phyloP scores from a whole-genome alignment of 164 flowering plant genomes.

The Houttuynia cordata region DNA sequence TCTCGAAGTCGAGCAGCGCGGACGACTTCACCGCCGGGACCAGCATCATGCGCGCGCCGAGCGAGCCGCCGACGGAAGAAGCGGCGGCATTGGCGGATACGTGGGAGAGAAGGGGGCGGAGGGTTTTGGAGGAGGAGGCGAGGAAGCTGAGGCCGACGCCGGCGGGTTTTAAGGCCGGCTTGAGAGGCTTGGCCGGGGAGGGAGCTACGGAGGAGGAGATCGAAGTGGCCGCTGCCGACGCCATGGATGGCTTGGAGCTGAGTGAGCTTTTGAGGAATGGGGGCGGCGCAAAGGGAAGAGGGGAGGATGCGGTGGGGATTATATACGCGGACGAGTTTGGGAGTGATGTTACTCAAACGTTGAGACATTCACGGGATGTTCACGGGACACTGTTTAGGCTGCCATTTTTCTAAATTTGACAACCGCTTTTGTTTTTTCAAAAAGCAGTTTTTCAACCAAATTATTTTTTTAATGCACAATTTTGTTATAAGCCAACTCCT shows the following conservation, averaged over 20 bases:
- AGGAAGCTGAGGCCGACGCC: neutral
- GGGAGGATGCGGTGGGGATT: too few relatives aligned
- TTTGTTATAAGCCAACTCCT: too few relatives aligned
- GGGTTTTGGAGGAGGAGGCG: conserved; percentile 5
- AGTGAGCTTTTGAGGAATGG: neutral
- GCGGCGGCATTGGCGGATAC: neutral
- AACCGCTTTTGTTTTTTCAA: too few relatives aligned
- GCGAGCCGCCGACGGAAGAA: conserved; percentile 65
- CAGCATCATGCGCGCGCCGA: conserved; percentile 78
- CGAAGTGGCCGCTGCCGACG: conserved; percentile 7
- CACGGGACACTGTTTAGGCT: too few relatives aligned
- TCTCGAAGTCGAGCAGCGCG: conserved; percentile 46
- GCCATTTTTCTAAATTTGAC: too few relatives aligned
- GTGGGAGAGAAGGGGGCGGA: conserved; percentile 4
- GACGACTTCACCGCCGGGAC: neutral
- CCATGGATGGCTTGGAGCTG: neutral
- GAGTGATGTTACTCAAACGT: too few relatives aligned
- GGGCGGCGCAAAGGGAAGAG: neutral
- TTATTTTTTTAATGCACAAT: too few relatives aligned
- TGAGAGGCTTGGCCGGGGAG: conserved; percentile 3
- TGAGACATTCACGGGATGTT: too few relatives aligned
- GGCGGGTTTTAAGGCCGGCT: neutral
- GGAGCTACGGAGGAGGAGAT: conserved; percentile 2
- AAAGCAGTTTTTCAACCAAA: too few relatives aligned
- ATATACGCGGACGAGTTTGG: too few relatives aligned